Evolutionary conservation across 2,329 filamentous ascomycete species (phyloP), one percentile per base, ranked within the genome.

Genomic region (Aspergillus puulaauensis): DNA sequence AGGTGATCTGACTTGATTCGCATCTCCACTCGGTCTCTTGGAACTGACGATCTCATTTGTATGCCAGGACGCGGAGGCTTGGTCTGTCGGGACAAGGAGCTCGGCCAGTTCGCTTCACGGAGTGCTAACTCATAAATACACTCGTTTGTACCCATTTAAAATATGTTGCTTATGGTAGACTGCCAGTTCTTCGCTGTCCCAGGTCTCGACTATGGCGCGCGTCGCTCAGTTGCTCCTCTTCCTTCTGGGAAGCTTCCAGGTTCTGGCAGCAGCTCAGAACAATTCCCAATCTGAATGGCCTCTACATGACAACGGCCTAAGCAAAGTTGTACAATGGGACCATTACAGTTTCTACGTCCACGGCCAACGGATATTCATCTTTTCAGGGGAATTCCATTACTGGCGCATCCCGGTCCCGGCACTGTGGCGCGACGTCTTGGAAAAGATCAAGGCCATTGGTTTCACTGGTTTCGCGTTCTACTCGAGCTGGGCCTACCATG

Each of bases 321-420:
- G 75, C 54, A 64, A 65, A 21, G 61, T 64, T 3, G 80, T 83
- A 1, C 73, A 81, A 68, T 83, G 81, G 82, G 81, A 83, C 59
- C 76, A 81, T 55, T 82, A 81, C 67, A 83, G 80, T 66, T 79
- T 83, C 64, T 75, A 79, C 31, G 68, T 83, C 53, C 78, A 83
- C 52, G 79, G 77, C 27, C 75, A 83, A 62, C 71, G 81, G 19
- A 66, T 83, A 5, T 83, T 82, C 61, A 71, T 84, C 44, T 83
- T 80, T 64, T 77, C 78, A 14, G 82, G 82, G 40, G 82, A 84
- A 64, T 78, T 84, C 21, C 81, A 84, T 61, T 83, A 83, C 66
- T 81, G 76, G 75, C 73, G 79, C 4, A 74, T 81, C 7, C 80
- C 80, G 0, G 79, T 82, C 0, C 80, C 79, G 1, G 78, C 78